These are phyloP conservation scores for Trypanosoma boissoni DNA, from an alignment of 208 protist genomes.

Conservation along the genomic window DNA sequence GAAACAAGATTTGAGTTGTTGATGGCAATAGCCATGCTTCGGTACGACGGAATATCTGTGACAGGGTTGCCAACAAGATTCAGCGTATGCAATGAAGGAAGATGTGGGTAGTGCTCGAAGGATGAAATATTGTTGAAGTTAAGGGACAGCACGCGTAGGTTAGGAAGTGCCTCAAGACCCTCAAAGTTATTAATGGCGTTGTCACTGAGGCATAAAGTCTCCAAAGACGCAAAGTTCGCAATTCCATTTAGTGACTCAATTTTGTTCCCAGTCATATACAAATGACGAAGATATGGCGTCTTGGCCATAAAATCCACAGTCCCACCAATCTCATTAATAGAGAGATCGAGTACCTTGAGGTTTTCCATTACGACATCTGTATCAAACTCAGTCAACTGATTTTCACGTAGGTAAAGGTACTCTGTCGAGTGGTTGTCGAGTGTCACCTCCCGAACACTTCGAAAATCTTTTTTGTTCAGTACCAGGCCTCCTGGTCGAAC, in stretches of 20 bases:
- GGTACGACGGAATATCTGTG: constrained; percentile 80
- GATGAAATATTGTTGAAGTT: constrained; percentile 92
- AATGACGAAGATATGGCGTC: constrained; percentile 81
- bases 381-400: constrained; percentile 86
- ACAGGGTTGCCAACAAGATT: constrained; percentile 92
- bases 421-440: constrained; percentile 78
- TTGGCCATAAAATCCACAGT: constrained; percentile 80
- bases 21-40: constrained; percentile 90
- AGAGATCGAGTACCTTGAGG: constrained; percentile 89
- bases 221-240: constrained; percentile 68
- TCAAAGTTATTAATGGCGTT: constrained; percentile 91
- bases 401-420: constrained; percentile 92
- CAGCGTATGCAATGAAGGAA: constrained; percentile 87
- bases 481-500: constrained; percentile 66
- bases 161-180: constrained; percentile 81
- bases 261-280: constrained; percentile 92
- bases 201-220: constrained; percentile 91
- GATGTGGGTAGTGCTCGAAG: constrained; percentile 81
- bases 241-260: constrained; percentile 87
- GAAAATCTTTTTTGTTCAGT: constrained; percentile 85
- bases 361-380: constrained; percentile 76
- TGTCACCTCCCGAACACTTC: constrained; percentile 72
- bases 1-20: constrained; percentile 74
- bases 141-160: constrained; percentile 88
- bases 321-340: constrained; percentile 89